Conservation (phyloP, 116 monocot genomes). For the Zostera marina region DNA sequence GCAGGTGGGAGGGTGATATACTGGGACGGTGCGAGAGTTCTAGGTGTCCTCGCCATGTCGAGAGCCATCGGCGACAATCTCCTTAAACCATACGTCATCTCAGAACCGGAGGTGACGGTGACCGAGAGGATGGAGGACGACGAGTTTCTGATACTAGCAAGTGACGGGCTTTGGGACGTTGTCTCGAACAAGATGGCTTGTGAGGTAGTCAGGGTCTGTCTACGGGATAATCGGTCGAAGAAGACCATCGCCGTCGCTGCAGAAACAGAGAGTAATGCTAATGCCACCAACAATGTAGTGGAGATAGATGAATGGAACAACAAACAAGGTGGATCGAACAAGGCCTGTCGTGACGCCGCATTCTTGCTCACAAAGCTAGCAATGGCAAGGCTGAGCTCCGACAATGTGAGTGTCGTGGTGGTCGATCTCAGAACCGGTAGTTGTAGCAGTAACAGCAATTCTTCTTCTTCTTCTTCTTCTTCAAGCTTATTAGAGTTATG, state of each 20-base stretch:
- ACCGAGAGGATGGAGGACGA: constrained; percentile 52
- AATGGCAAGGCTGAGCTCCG: constrained; percentile 36
- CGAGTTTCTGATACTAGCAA: constrained; percentile 68
- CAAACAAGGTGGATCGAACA: constrained; percentile 8
- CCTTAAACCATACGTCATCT: constrained; percentile 57
- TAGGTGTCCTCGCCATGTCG: constrained; percentile 83
- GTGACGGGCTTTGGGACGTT: constrained; percentile 81
- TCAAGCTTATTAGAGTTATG: too few relatives aligned
- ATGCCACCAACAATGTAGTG: background rate
- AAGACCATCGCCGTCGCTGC: background rate
- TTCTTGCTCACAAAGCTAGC: constrained; percentile 66
- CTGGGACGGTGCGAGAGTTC: constrained; percentile 71
- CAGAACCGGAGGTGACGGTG: constrained; percentile 73
- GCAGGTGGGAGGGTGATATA: constrained; percentile 70
- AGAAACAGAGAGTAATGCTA: too few relatives aligned
- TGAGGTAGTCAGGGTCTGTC: constrained; percentile 45
- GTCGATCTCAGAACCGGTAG: constrained; percentile 27
- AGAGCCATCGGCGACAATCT: constrained; percentile 65
- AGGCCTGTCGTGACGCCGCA: constrained; percentile 47
- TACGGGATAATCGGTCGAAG: constrained; percentile 8
- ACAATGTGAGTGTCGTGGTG: constrained; percentile 68
- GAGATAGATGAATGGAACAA: background rate
- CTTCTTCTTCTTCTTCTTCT: too few relatives aligned
- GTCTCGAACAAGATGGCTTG: constrained; percentile 67
- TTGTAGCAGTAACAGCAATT: background rate